These are phyloP conservation scores for Picochlorum sp. DNA, from an alignment of 139 green algal genomes.

Conservation along the genomic window DNA sequence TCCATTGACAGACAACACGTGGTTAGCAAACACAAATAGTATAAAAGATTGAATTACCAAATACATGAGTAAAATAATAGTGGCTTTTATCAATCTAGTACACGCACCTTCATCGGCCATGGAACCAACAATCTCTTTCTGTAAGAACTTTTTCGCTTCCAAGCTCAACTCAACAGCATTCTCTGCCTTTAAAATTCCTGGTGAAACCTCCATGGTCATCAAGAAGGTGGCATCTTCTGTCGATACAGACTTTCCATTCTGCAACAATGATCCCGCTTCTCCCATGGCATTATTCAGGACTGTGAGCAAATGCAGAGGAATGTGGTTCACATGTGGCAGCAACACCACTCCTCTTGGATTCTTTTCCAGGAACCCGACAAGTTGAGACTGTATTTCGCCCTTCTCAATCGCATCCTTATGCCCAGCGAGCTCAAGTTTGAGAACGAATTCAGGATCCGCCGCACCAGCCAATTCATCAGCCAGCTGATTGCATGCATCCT, in stretches of 20 bases:
- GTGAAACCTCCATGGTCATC: slow-evolving; percentile 3
- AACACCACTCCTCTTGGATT: slow-evolving; percentile 8
- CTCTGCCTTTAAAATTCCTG: background rate
- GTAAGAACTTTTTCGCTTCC: background rate
- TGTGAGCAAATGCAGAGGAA: background rate
- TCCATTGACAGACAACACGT: no score
- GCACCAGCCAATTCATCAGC: background rate
- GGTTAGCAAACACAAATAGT: no score
- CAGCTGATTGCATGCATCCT: background rate
- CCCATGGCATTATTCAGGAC: slow-evolving; percentile 21
- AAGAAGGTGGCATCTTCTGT: slow-evolving; percentile 13
- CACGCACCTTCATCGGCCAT: background rate
- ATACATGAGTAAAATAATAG: no score
- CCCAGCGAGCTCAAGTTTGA: slow-evolving; percentile 2
- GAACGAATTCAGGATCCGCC: background rate
- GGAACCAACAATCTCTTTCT: background rate
- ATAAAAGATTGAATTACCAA: no score
- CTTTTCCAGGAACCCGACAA: slow-evolving; percentile 3
- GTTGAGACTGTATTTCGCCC: background rate
- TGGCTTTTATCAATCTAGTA: background rate
- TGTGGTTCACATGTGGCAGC: slow-evolving; percentile 7
- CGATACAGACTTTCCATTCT: slow-evolving; percentile 4
- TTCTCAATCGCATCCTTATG: background rate
- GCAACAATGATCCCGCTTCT: slow-evolving; percentile 10
- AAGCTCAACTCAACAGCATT: background rate